Evolutionary conservation across 176 grass and related monocot species (phyloP), one percentile per base, ranked within the genome.

Genomic region (Oryza nivara): DNA sequence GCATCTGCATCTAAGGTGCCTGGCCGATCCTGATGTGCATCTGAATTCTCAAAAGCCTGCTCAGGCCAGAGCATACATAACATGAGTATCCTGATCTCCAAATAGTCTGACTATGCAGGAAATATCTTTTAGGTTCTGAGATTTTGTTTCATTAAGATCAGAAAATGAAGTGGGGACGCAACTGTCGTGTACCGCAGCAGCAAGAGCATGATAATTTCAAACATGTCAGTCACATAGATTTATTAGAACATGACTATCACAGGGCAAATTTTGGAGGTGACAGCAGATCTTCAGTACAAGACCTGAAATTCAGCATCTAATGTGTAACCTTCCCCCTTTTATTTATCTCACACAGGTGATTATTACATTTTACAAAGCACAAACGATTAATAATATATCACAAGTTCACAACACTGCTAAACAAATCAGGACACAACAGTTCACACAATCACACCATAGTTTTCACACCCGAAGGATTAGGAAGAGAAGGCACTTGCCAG

Each of bases 281-380:
- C 65, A 46, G 9, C 34, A 85, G 2, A 22, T 5, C 40, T 63
- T 65, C 32, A 36, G 56, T 32, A 81, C 52, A 77, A 23, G 15
- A 36, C 45, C 11, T 73, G 72, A 44, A 46, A 82, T 83, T 51
- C 70, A 41, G 25, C 67, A 81, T 70, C 5, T 4, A 66, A 25
- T 65, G 78, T 68, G 64, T 38, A 20, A 44, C 75, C 15, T 52
- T 74, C 30, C 28, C 61, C 75, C 15, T 48, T 78, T 86, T 89
- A 87, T 87, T 92, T 81, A 89, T 82, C 11, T 58, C 23, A 82
- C 1, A 80, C 5, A 35, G 67, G 67, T 41, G 7, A 41, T 72
- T 64, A 68, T 36, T 17, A 76, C 28, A 28, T 61, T 61, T 36
- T 17, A 76, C 28, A 28, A 48, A 68, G 63, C 13, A 82, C 14